Evolutionary conservation across 2,329 filamentous ascomycete genomes (phyloP), one percentile per base, ranked within the genome.

Genomic region (Cryphonectria nitschkei): DNA sequence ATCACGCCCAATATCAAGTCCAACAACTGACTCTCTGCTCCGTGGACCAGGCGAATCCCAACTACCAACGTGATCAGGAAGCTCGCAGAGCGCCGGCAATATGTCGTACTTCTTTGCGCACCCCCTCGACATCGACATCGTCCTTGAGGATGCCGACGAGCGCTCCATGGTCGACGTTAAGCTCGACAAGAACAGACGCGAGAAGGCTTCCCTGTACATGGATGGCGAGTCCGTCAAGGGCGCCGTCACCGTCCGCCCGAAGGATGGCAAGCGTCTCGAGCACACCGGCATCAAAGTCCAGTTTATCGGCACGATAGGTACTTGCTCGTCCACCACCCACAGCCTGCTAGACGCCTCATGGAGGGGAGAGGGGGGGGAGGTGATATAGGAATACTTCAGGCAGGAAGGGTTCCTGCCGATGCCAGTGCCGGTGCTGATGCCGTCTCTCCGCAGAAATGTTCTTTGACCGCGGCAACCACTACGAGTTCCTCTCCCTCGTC

Each of bases 31-130:
- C 32, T 67, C 29, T 19, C 43, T 50, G 34, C 60, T 29, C 43
- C 46, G 13, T 32, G 34, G n/a, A 39, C 16, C 3, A 34, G 37
- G 22, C 11, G 32, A 11, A n/a, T 5, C 50, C 69, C 68, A 69
- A 68, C 73, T 77, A 58, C 32, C 70, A 72, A 13, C 63, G 26
- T 22, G 68, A 56, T 56, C 69, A 67, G 60, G 71, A 58, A 73
- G 68, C 73, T 71, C 71, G 65, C 71, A 61, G 68, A 67, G 70
- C 67, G 70, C 70, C 72, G 74, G 76, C 77, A 81, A 75, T 76
- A 98, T 98, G 96, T 97, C 96, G 76, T 97, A 97, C 85, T 97
- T 97, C 85, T 99, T 98, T 86, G 95, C 95, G 76, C 98, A 95
- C 72, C 96, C 96, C 68, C 93, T 99, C 83, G 96, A 99, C 83